Evolutionary conservation across 805 yeast species (phyloP).

Genomic region (Cephaloascus fragrans): DNA sequence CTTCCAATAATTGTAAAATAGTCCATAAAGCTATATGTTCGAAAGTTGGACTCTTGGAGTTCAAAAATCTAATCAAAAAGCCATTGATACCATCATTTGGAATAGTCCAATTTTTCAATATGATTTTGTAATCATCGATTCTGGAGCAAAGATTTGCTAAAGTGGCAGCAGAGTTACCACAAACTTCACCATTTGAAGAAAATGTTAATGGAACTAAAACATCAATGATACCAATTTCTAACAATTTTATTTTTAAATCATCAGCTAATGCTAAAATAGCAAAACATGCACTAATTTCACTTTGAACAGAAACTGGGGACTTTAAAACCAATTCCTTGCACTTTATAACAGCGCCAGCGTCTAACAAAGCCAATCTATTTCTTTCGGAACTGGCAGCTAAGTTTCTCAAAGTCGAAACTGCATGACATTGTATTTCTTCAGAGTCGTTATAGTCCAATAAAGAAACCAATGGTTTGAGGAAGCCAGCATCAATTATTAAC

Average conservation of each 20-base stretch:
- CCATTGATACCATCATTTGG: slow-evolving; percentile 84
- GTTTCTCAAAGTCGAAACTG: slow-evolving; percentile 91
- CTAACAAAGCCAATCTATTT: slow-evolving; percentile 83
- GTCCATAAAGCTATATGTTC: slow-evolving; percentile 99
- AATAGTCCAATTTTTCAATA: slow-evolving; percentile 65
- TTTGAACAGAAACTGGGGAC: slow-evolving; percentile 88
- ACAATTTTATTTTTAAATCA: slow-evolving; percentile 76
- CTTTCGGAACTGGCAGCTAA: slow-evolving; percentile 93
- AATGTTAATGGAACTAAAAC: slow-evolving; percentile 88
- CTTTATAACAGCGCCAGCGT: slow-evolving; percentile 92
- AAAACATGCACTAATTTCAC: slow-evolving; percentile 94
- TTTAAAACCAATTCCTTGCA: slow-evolving; percentile 79
- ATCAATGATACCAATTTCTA: slow-evolving; percentile 76
- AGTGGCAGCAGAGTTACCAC: slow-evolving; percentile 98
- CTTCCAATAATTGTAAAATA: slow-evolving; percentile 82
- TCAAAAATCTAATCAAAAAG: slow-evolving; percentile 71
- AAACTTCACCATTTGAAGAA: slow-evolving; percentile 84
- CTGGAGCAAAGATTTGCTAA: slow-evolving; percentile 91
- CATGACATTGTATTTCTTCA: slow-evolving; percentile 97
- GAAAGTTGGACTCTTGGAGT: slow-evolving; percentile 82
- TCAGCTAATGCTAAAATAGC: slow-evolving; percentile 96
- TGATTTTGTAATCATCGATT: slow-evolving; percentile 72
- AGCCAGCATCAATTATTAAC: slow-evolving; percentile 92
- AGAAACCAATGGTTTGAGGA: slow-evolving; percentile 81
- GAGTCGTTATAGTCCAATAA: slow-evolving; percentile 77